Conservation (phyloP, 2,329 filamentous ascomycete species). For the Exophiala mesophila region DNA sequence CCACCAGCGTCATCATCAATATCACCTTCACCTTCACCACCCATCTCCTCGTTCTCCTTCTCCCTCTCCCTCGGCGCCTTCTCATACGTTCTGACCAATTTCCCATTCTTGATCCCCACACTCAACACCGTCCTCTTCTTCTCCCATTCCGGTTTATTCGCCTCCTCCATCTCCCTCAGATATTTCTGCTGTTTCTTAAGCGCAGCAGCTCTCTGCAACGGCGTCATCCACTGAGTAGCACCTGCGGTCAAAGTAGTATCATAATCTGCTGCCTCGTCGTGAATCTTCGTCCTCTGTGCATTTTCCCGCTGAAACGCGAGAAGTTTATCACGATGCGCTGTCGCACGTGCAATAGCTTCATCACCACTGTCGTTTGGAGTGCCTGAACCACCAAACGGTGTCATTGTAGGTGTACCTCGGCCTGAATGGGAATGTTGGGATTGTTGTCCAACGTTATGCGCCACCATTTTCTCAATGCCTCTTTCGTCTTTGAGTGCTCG, state of each 20-base stretch:
- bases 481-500: conserved; percentile 76
- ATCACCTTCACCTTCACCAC: conserved; percentile 27
- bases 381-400: conserved; percentile 30
- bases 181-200: conserved; percentile 81
- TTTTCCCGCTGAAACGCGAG: conserved; percentile 82
- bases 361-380: conserved; percentile 25
- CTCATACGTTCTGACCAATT: conserved; percentile 57
- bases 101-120: conserved; percentile 74
- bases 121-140: conserved; percentile 79
- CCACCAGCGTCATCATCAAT: conserved; percentile 22
- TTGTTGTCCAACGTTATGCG: conserved; percentile 62
- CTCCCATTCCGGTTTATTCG: conserved; percentile 78
- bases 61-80: conserved; percentile 25
- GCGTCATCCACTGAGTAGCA: conserved; percentile 75
- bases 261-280: conserved; percentile 77
- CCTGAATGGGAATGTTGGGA: conserved; percentile 32
- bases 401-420: conserved; percentile 30
- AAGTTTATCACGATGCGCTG: conserved; percentile 74
- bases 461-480: conserved; percentile 78
- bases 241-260: conserved; percentile 55
- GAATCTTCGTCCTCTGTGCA: conserved; percentile 73
- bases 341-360: conserved; percentile 31
- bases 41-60: conserved; percentile 21
- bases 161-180: conserved; percentile 81
- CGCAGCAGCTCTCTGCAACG: conserved; percentile 74